A percentile compares a stretch with the other conserved stretches of the same genome.
These are phyloP conservation scores for Gentiana straminea DNA, from an alignment of 257 asterid species.

Conservation along the genomic window DNA sequence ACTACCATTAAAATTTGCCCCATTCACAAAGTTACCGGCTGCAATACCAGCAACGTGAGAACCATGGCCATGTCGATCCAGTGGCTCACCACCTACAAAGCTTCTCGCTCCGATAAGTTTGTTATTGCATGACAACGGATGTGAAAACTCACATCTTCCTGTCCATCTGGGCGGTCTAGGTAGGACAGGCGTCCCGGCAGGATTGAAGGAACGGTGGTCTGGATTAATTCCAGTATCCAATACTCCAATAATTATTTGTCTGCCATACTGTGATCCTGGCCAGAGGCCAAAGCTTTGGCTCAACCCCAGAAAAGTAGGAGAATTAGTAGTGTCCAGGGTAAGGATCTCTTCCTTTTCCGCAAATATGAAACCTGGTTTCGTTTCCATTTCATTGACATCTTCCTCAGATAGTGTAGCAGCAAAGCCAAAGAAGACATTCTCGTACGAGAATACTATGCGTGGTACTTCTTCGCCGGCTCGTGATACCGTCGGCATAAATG, in stretches of 20 bases:
- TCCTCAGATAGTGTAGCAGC: slow-evolving; percentile 9
- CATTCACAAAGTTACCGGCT: slow-evolving; percentile 12
- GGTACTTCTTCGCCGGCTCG: no score
- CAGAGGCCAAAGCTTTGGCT: slow-evolving; percentile 8
- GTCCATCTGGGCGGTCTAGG: slow-evolving; percentile 10
- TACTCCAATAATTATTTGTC: slow-evolving; percentile 5
- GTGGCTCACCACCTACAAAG: neutral
- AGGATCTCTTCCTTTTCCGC: slow-evolving; percentile 3
- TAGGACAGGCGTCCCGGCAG: slow-evolving; percentile 5
- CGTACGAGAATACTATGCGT: neutral
- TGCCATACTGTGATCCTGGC: slow-evolving; percentile 6
- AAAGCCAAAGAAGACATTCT: slow-evolving; percentile 10
- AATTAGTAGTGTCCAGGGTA: slow-evolving; percentile 5
- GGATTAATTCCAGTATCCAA: slow-evolving; percentile 10
- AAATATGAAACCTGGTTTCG: slow-evolving; percentile 10
- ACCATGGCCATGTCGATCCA: slow-evolving; percentile 9
- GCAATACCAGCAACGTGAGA: slow-evolving; percentile 13
- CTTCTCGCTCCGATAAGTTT: slow-evolving; percentile 12
- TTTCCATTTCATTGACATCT: slow-evolving; percentile 11
- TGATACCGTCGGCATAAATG: slow-evolving; percentile 4
- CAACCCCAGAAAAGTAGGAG: slow-evolving; percentile 10
- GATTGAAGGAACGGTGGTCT: slow-evolving; percentile 12
- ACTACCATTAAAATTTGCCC: slow-evolving; percentile 11
- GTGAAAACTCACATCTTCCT: slow-evolving; percentile 5
- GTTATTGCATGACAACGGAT: slow-evolving; percentile 3